phyloP scores from a whole-genome alignment of 2,329 filamentous ascomycete genomes.

The Fusarium dlaminii region DNA sequence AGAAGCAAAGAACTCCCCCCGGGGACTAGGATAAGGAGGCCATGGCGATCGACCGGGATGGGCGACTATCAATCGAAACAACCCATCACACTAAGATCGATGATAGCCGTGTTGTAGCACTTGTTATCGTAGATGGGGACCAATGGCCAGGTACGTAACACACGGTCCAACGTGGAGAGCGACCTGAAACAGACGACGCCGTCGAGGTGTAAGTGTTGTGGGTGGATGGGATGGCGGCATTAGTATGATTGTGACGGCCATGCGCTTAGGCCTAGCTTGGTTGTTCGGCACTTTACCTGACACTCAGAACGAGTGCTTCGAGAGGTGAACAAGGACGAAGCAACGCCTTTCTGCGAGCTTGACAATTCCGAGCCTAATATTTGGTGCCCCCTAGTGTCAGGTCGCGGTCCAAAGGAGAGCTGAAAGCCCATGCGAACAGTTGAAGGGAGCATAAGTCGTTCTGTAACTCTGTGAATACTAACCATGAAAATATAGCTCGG shows the following conservation, averaged over 20 bases:
- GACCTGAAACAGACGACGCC: conserved; percentile 40
- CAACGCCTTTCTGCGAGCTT: not conserved
- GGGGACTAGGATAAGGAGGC: conserved; percentile 12
- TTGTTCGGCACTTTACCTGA: not conserved
- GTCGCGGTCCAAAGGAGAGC: not conserved
- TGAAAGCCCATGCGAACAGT: not conserved
- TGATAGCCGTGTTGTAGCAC: conserved; percentile 18
- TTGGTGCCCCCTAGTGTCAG: conserved; percentile 11
- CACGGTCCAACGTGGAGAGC: conserved; percentile 36
- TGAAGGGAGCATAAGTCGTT: not conserved
- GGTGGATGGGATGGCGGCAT: conserved; percentile 15
- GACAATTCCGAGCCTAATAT: not conserved
- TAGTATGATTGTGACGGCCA: conserved; percentile 14
- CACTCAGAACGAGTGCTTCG: not conserved
- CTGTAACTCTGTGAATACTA: not conserved
- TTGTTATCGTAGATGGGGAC: not conserved
- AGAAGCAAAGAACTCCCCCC: not conserved
- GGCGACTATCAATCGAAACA: conserved; percentile 21
- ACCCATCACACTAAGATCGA: conserved; percentile 28
- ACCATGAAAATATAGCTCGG: not conserved
- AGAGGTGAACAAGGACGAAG: conserved; percentile 11
- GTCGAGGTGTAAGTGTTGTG: conserved; percentile 19
- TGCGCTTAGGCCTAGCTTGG: conserved; percentile 1
- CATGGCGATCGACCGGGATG: conserved; percentile 28
- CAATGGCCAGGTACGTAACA: conserved; percentile 17